Percentiles rank a stretch among this genome's conserved stretches.
phyloP scores from a whole-genome alignment of 495 filamentous ascomycete genomes.

The Trichodelitschia bisporula region DNA sequence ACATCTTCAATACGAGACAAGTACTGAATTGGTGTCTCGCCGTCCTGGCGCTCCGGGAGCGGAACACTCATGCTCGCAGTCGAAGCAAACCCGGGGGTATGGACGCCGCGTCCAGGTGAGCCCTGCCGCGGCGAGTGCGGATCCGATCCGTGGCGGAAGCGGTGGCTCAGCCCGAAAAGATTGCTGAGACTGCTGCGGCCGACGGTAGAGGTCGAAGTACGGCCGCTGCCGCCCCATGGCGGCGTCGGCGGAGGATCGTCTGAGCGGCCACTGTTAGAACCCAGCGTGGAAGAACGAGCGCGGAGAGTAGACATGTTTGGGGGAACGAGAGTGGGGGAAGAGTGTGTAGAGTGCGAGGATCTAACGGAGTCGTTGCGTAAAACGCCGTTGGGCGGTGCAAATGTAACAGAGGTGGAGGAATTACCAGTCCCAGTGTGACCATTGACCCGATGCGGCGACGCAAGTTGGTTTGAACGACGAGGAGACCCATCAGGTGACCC shows the following conservation, averaged over 20 bases:
- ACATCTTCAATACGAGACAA: conserved; percentile 56
- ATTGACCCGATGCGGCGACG: too few relatives aligned
- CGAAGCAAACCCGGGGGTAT: conserved; percentile 37
- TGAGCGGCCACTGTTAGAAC: conserved; percentile 33
- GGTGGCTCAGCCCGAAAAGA: conserved; percentile 46
- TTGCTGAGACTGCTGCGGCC: conserved; percentile 80
- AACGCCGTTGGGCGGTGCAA: conserved; percentile 17
- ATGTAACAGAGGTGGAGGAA: conserved; percentile 16
- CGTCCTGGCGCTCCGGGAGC: conserved; percentile 58
- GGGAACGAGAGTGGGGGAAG: conserved; percentile 11
- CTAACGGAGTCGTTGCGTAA: conserved; percentile 37
- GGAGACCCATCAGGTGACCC: conserved; percentile 12
- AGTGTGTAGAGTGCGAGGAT: conserved; percentile 46
- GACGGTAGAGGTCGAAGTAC: conserved; percentile 59
- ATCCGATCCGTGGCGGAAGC: conserved; percentile 57
- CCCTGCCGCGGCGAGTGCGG: conserved; percentile 34
- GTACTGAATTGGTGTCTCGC: conserved; percentile 78
- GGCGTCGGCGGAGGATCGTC: conserved; percentile 32
- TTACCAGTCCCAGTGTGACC: too few relatives aligned
- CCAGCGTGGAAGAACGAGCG: conserved; percentile 74
- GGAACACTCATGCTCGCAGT: conserved; percentile 33
- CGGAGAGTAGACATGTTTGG: conserved; percentile 27
- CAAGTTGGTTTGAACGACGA: conserved; percentile 4
- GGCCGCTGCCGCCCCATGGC: conserved; percentile 27
- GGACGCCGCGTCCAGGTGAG: conserved; percentile 23